Base-by-base conservation (phyloP, 257 asterid species). In the Lycium barbarum region DNA sequence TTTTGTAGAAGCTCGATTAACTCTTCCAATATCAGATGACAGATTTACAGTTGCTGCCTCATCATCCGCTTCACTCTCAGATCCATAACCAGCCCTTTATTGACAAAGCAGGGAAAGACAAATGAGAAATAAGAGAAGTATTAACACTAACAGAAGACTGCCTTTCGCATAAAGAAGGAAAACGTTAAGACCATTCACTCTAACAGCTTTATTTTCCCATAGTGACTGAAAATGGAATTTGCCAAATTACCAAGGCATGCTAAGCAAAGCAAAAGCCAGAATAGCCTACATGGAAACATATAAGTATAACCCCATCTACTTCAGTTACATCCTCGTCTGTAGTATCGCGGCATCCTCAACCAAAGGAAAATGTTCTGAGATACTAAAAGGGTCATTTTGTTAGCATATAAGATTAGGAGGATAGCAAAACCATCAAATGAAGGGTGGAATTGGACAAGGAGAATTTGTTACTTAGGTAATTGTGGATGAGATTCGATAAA, bases 21-120 rank as follows among this genome's bases (percentile, higher is more conserved):
- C 89, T 89, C 99, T 93, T 84, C 95, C 97, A 88, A 94, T 84
- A 88, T 93, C 97, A 59, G 82, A 74, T 13, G 98, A 87, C 81
- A 96, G 84, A 84, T 90, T 94, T 36, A 96, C 98, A 73, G 95
- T 93, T 53, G 98, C 96, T 49, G 98, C 98, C 86, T 96, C 98
- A 70, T 97, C 99, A 73, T 97, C 99, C 45, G 65, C 91, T 90
- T 97, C 99, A 86, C 99, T 97, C 87, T 97, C 99, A 26, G 99
- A 97, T 84, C 97, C 97, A 87, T 94, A 97, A 83, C 98, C 98
- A 88, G 94, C 94, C 93, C 99, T 96, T 85, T 80, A 59, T 7
- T 55, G 17, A 88, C 83, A 57, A 35, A 78, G 83, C 61, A 67
- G 26, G 59, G 2, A 67, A 10, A 68, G 15, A 57, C 2, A 82